Evolutionary conservation across 176 grass and related monocot genomes (phyloP), one percentile per base, ranked within the genome.

Genomic region (Ampelocalamus luodianensis): DNA sequence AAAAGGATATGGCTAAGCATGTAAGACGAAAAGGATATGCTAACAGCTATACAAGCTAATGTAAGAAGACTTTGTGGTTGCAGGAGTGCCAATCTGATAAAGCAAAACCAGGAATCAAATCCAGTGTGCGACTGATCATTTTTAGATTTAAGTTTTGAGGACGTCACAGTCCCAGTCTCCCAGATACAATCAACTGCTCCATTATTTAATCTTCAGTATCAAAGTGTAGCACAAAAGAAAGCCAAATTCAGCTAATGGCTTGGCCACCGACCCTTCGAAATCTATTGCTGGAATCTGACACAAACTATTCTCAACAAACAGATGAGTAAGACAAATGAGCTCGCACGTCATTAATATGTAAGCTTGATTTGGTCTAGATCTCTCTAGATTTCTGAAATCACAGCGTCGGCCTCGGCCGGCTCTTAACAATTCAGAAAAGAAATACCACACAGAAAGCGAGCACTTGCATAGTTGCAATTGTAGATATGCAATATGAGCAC

Each of bases 41-140:
- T 54, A 48, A 64, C 72, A 82, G 62, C 40, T 69, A 64, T 49
- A 6, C 26, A 79, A 59, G 22, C 8, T 15, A 56, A 49, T 68
- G 23, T 27, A 36, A 1, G 24, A 59, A 46, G 26, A 65, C 42
- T 77, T 63, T 46, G 37, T 86, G 56, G 27, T 43, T 58, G 18
- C n/a, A 78, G 38, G 26, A 90, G 27, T 0, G 37, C 56, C 40
- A 67, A 58, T 23, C 38, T n/a, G 59, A 42, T 60, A 90, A 78
- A 87, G 79, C 58, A 68, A 90, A 87, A 86, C 73, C 84, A 74
- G 84, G 79, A 17, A 79, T 14, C 38, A 24, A 67, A 87, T 90
- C 73, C 73, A 79, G 59, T 87, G 89, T 68, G 88, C 88, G 43
- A 24, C 14, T 72, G 22, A 24, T 71, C 71, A 17, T 81, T 54